Conservation (phyloP, 192 early-diverging fungal species). For the Coemansia sp. region DNA sequence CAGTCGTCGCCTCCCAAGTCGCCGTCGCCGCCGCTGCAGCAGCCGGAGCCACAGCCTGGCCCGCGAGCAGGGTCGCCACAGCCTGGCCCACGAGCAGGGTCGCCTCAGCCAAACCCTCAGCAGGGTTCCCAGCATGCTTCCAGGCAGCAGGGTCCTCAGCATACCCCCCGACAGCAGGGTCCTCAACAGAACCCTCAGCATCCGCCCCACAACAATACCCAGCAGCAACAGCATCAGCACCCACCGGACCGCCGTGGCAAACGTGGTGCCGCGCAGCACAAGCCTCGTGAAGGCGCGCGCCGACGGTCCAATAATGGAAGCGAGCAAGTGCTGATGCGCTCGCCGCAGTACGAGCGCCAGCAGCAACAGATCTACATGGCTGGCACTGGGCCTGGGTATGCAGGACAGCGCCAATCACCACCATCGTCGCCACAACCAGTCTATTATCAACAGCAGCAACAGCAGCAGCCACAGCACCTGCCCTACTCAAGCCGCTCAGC, state of each 20-base stretch:
- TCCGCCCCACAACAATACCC: constrained; percentile 2
- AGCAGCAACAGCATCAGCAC: constrained; percentile 3
- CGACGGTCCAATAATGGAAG: constrained; percentile 25
- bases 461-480: constrained; percentile 1
- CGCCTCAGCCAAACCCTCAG: constrained; percentile 9
- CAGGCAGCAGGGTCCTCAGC: not conserved
- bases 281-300: constrained; percentile 23
- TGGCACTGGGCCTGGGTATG: constrained; percentile 2
- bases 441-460: constrained; percentile 2
- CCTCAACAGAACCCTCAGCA: constrained; percentile 10
- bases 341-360: constrained; percentile 55
- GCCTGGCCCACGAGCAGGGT: not conserved
- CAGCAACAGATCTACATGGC: constrained; percentile 55
- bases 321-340: constrained; percentile 47
- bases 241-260: constrained; percentile 20
- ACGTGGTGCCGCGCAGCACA: constrained; percentile 19
- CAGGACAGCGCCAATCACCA: constrained; percentile 4
- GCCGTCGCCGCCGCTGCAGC: constrained; percentile 12
- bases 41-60: constrained; percentile 10
- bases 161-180: constrained; percentile 1
- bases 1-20: constrained; percentile 6
- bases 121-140: constrained; percentile 7
- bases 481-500: constrained; percentile 9
- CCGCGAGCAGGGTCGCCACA: too few relatives aligned
- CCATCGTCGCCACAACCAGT: constrained; percentile 10